Evolutionary conservation across 257 asterid genomes (phyloP), one percentile per base, ranked within the genome.

Genomic region (Gentiana straminea): DNA sequence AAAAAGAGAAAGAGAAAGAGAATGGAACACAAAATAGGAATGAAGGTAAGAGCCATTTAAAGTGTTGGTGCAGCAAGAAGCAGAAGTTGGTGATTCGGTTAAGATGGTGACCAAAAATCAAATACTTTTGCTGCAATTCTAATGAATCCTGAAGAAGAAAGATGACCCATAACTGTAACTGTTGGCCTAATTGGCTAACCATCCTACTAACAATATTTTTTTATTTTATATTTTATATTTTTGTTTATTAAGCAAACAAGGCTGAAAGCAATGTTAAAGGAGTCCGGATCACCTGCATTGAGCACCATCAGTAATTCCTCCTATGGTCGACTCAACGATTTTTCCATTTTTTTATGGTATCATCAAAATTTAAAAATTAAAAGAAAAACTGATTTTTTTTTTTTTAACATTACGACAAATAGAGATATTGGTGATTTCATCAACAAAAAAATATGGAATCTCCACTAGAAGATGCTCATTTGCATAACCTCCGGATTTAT

Each of bases 31-130:
- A 53, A 43, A 50, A 60, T 15, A 55, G 38, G 56, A 49, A 55
- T 9, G 56, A 11, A 51, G 13, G 35, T 12, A 34, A 46, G 64
- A 44, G 36, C 34, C 34, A 69, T 70, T 64, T 70, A 71, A 72
- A 71, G 57, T 75, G 68, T 57, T 5, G 12, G 64, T 50, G 37
- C 51, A 62, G 52, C 49, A 53, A 64, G 59, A 47, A 44, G 53
- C 61, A 59, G 75, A 61, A 68, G 78, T 76, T 69, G 71, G 64
- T 52, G 71, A 57, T 68, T 36, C 75, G 79, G 54, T 65, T 60
- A 52, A 64, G 94, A 83, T 72, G 81, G 93, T 64, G 90, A 81
- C 88, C 83, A 80, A 82, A 70, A 78, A 81, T 70, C 83, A 72
- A 77, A 74, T 78, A 11, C 49, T 68, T 70, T 84, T 81, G 85